phyloP scores from a whole-genome alignment of 352 stramenopile species.

The Pythium volutum region DNA sequence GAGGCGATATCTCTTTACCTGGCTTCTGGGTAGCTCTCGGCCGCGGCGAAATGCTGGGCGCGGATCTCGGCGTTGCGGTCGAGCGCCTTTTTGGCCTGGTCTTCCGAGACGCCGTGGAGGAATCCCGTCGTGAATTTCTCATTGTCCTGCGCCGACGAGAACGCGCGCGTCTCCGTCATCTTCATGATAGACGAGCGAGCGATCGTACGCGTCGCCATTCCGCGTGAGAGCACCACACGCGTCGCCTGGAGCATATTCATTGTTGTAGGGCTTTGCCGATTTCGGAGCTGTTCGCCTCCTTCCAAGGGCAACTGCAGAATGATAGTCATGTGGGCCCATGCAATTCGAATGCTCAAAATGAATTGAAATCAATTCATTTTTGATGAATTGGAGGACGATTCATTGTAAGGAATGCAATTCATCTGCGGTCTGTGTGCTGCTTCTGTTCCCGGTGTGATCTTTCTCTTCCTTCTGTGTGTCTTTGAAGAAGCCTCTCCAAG shows the following conservation, averaged over 20 bases:
- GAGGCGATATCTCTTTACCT: too few relatives aligned
- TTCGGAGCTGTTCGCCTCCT: constrained; percentile 15
- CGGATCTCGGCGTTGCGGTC: constrained; percentile 54
- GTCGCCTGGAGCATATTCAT: constrained; percentile 11
- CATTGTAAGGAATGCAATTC: constrained; percentile 6
- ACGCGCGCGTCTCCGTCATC: constrained; percentile 16
- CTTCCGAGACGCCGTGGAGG: constrained; percentile 45
- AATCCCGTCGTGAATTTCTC: constrained; percentile 38
- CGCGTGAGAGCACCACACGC: constrained; percentile 3
- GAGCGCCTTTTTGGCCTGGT: constrained; percentile 49
- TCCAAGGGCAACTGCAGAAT: constrained; percentile 4
- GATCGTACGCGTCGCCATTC: not conserved
- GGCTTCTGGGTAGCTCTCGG: constrained; percentile 36
- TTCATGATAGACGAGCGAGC: not conserved
- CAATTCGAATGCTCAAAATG: constrained; percentile 2
- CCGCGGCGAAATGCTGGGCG: constrained; percentile 44
- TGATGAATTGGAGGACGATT: too few relatives aligned
- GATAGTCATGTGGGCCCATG: constrained; percentile 10
- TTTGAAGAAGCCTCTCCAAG: constrained; percentile 5
- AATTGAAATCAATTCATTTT: not conserved
- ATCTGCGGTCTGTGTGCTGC: not conserved
- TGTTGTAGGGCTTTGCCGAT: not conserved
- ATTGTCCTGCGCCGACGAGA: constrained; percentile 46
- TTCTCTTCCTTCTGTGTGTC: constrained; percentile 11
- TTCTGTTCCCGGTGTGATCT: constrained; percentile 4